A percentile compares a stretch with the other conserved stretches of the same genome.
phyloP scores from a whole-genome alignment of 257 asterid genomes.

The Plantago major region DNA sequence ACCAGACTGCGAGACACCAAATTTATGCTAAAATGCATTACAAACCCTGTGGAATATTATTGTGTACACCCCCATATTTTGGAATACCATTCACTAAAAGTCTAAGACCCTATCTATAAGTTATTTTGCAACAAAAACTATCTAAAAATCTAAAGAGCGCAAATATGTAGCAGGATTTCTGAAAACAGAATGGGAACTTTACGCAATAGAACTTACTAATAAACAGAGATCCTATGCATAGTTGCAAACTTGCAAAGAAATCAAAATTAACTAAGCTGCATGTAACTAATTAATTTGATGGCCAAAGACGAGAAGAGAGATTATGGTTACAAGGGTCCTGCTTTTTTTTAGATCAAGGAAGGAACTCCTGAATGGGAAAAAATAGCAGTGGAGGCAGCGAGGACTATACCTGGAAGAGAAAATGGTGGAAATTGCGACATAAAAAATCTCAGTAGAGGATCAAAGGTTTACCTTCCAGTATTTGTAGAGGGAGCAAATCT shows the following conservation, averaged over 20 bases:
- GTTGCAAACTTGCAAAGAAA: no score
- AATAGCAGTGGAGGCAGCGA: conserved; percentile 81
- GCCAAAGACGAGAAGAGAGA: background rate
- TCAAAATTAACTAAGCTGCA: background rate
- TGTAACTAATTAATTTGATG: background rate
- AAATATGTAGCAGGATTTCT: no score
- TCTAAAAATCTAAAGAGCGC: no score
- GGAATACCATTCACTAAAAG: no score
- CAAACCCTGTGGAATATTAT: no score
- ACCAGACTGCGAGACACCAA: no score
- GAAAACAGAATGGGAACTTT: no score
- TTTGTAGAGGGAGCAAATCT: conserved; percentile 96
- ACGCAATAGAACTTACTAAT: no score
- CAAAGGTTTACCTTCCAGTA: conserved; percentile 90
- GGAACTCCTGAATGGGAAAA: conserved; percentile 82
- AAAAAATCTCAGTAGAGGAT: conserved; percentile 88
- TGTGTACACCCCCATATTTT: no score
- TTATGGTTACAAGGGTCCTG: background rate
- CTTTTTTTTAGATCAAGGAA: conserved; percentile 52
- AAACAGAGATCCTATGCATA: background rate
- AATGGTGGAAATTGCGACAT: conserved; percentile 96
- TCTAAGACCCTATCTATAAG: no score
- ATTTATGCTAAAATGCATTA: no score
- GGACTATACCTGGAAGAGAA: conserved; percentile 96
- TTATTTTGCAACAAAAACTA: no score